Base-by-base conservation (phyloP, 208 protist species). In the Crithidia bombi region DNA sequence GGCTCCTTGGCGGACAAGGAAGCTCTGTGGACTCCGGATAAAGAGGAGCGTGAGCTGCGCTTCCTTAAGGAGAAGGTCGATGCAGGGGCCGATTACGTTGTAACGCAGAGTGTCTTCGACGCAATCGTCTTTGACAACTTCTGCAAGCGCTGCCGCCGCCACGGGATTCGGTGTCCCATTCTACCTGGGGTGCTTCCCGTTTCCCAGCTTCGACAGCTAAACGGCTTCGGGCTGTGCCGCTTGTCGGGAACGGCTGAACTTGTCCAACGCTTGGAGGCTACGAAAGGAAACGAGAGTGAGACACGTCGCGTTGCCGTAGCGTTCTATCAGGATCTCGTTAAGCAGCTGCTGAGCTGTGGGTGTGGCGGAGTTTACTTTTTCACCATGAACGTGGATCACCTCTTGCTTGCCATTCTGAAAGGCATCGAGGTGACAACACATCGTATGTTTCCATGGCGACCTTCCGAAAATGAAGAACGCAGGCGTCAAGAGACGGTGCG, bases 31-130 rank as follows among this genome's bases (percentile, higher is more conserved):
- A 38, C n/a, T 2, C 21, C 51, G 26, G 65, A 61, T 25, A 19
- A 19, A 12, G 77, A 80, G 21, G 83, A 95, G 30, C 51, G 73
- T 19, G 93, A 97, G 50, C 55, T 98, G 39, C 19, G 61, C n/a
- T 73, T 92, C 47, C 79, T 99, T 3, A 93, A 93, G 58, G 81
- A 88, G 14, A 99, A 98, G 69, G 76, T 98, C 3, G 91, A 97
- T 39, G 92, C 94, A 6, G 96, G 97, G 14, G 97, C 96, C 5
- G 97, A 99, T 68, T 86, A 95, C 59, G 89, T 99, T 71, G 91
- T 99, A 43, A 98, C 97, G 2, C 95, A 98, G 73, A 66, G 98
- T 3, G 91, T 99, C 57, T 98, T 98, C 58, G 94, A 98, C 44
- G 82, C 73, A 3, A 62, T 81, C 25, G 73, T 88, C 1, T 98